phyloP scores from a whole-genome alignment of 1,284 basidiomycete genomes.

The Rhodotorula glutinis region DNA sequence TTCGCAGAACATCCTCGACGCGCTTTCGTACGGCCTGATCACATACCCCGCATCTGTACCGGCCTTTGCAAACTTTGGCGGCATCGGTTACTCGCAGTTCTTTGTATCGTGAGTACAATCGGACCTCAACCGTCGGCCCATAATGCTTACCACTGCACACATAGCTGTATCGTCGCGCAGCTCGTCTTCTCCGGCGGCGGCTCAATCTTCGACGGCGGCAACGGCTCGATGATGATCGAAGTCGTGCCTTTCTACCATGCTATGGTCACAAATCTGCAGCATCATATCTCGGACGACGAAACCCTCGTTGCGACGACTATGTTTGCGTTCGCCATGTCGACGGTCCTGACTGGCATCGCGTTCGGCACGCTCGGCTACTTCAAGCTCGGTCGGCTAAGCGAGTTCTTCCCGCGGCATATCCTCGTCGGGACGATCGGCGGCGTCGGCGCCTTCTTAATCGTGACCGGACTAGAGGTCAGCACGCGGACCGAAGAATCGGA shows the following conservation, averaged over 20 bases:
- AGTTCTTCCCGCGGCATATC: slow-evolving; percentile 96
- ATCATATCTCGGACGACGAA: slow-evolving; percentile 55
- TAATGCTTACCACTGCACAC: too few species aligned
- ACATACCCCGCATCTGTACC: slow-evolving; percentile 70
- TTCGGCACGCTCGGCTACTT: slow-evolving; percentile 84
- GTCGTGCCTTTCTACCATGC: slow-evolving; percentile 97
- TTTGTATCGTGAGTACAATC: slow-evolving; percentile 60
- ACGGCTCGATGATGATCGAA: slow-evolving; percentile 99
- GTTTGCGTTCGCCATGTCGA: slow-evolving; percentile 81
- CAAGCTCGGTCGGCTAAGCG: slow-evolving; percentile 77
- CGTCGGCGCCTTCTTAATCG: slow-evolving; percentile 85
- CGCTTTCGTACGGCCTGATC: slow-evolving; percentile 60
- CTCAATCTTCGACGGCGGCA: slow-evolving; percentile 69
- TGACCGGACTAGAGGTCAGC: slow-evolving; percentile 81
- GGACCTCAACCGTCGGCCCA: too few species aligned
- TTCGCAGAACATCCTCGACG: slow-evolving; percentile 87
- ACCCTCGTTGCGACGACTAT: slow-evolving; percentile 87
- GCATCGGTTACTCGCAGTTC: slow-evolving; percentile 87
- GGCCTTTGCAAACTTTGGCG: slow-evolving; percentile 75
- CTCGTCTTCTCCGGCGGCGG: slow-evolving; percentile 81
- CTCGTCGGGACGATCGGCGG: slow-evolving; percentile 94
- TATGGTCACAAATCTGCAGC: slow-evolving; percentile 72
- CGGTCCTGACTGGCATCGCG: slow-evolving; percentile 83
- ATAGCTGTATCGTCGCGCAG: slow-evolving; percentile 67
- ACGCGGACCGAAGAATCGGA: slow-evolving; percentile 76